These are phyloP conservation scores for Cercospora sesami DNA, from an alignment of 2,329 filamentous ascomycete species.

Conservation along the genomic window DNA sequence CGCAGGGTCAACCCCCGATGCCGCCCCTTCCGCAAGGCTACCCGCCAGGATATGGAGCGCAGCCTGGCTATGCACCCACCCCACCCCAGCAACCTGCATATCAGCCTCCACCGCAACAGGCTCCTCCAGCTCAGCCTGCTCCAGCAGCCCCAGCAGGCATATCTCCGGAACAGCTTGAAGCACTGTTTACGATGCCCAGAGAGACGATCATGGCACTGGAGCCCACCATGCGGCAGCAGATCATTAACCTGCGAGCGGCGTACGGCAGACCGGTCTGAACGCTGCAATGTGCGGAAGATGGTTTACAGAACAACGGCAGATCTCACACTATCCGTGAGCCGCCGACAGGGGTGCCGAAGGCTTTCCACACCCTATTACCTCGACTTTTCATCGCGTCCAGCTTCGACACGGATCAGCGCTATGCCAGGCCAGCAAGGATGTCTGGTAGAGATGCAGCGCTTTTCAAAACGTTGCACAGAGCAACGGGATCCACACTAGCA, in stretches of 20 bases:
- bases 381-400: not conserved
- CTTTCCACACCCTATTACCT: not conserved
- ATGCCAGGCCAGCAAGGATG: not conserved
- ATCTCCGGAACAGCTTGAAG: conserved; percentile 62
- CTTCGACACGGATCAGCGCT: not conserved
- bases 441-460: not conserved
- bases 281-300: not conserved
- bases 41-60: conserved; percentile 40
- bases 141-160: conserved; percentile 59
- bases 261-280: conserved; percentile 42
- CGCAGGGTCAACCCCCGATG: conserved; percentile 23
- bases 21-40: conserved; percentile 17
- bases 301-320: not conserved
- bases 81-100: conserved; percentile 46
- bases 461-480: not conserved
- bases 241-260: conserved; percentile 71
- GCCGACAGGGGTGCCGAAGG: not conserved
- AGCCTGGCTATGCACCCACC: conserved; percentile 41
- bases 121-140: conserved; percentile 44
- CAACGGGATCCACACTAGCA: not conserved
- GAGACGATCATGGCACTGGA: conserved; percentile 68
- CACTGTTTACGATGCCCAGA: conserved; percentile 77
- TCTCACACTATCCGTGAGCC: not conserved
- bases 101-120: conserved; percentile 46
- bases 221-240: conserved; percentile 72